Evolutionary conservation across 2,329 filamentous ascomycete genomes (phyloP), one percentile per base, ranked within the genome.

Genomic region (Cladophialophora psammophila): DNA sequence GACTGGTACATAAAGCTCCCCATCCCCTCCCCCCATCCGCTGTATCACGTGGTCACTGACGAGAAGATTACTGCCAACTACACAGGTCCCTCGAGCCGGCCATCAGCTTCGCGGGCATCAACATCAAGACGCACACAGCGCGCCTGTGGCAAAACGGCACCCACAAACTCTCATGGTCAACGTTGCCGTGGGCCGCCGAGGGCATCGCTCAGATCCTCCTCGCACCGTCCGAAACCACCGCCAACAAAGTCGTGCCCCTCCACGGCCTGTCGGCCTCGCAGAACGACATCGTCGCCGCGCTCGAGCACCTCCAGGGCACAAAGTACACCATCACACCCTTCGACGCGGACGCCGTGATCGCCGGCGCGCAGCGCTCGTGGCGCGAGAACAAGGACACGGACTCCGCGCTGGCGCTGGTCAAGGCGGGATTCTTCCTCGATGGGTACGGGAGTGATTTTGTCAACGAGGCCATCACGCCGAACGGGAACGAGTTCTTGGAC

Each of bases 131-230:
- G 1, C 76, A 78, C 1, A 81, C 79, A 50, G 77, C 80, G 0
- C 77, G 71, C 0, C 72, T 88, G 0, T 81, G 79, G 65, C 83
- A 87, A 66, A 81, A 80, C 0, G 87, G 87, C 0, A 76, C 85
- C 31, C 67, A 68, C 5, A 69, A 75, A 13, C 83, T 87, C 73
- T 84, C 80, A 55, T 65, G 79, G 10, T 85, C 86, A 0, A 85
- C 80, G 0, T 76, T 88, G 0, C 69, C 74, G 0, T 79, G 78
- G 1, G 72, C 87, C 12, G 85, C 76, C 0, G 77, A 82, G 26
- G 83, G 80, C 1, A 79, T 88, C 0, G 80, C 81, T 0, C 82
- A 81, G 0, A 76, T 87, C 1, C 74, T 88, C 0, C 64, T 72
- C 8, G 78, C 86, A 60, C 80, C 79, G 0, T 80, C 84, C 1